Percentiles rank a stretch among this genome's conserved stretches.
Evolutionary conservation across 225 moss, liverwort and hornwort species (phyloP).

Genomic region (Pseudoscleropodium purum): DNA sequence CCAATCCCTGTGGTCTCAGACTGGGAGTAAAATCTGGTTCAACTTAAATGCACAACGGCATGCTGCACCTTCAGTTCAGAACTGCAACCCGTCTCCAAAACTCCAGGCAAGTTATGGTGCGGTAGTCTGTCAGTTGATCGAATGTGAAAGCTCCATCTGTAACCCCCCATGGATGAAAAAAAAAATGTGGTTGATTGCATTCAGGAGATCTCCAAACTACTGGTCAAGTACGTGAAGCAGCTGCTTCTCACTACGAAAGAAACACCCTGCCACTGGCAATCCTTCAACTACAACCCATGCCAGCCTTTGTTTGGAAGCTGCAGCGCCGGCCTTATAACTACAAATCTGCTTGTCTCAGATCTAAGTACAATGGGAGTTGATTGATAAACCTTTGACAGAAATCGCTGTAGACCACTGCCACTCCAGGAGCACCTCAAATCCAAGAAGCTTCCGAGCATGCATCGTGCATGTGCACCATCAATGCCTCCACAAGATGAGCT

Average conservation of each 20-base stretch:
- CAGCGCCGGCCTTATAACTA: not conserved
- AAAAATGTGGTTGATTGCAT: slow-evolving; percentile 2
- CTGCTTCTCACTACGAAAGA: not conserved
- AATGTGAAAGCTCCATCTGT: slow-evolving; percentile 4
- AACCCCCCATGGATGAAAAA: not conserved
- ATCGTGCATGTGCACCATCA: not conserved
- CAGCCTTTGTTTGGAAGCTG: not conserved
- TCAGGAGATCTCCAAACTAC: slow-evolving; percentile 1
- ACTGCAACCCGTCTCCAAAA: slow-evolving; percentile 15
- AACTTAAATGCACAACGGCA: slow-evolving; percentile 16
- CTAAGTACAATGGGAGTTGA: not conserved
- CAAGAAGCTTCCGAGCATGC: not conserved
- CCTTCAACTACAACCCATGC: not conserved
- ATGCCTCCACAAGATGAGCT: not conserved
- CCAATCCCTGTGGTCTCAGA: not conserved
- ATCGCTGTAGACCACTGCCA: not conserved
- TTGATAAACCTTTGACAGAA: not conserved
- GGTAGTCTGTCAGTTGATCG: slow-evolving; percentile 15
- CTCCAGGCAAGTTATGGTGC: slow-evolving; percentile 9
- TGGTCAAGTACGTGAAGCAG: not conserved
- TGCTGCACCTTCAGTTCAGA: not conserved
- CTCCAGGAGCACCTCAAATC: not conserved
- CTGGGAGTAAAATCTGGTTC: slow-evolving; percentile 6
- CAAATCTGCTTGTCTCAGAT: slow-evolving; percentile 1
- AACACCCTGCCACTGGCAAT: not conserved